These are phyloP conservation scores for Schizonepeta tenuifolia DNA, from an alignment of 257 asterid species.

Conservation along the genomic window DNA sequence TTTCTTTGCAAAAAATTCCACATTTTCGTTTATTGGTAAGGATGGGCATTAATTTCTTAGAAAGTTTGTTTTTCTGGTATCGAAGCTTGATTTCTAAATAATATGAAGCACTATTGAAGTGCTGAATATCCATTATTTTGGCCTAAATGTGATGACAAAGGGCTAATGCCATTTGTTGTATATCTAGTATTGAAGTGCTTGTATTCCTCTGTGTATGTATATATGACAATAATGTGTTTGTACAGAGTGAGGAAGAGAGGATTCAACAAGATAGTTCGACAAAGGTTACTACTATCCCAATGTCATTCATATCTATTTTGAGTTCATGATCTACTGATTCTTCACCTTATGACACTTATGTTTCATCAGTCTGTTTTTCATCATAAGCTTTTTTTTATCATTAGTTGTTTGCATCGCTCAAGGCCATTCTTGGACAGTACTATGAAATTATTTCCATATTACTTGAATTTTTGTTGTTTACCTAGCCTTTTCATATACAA, in stretches of 20 bases:
- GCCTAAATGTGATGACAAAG: constrained; percentile 12
- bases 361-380: constrained; percentile 1
- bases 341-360: not conserved
- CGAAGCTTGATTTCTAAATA: not conserved
- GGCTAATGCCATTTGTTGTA: constrained; percentile 6
- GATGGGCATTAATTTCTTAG: not conserved
- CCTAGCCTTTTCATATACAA: constrained; percentile 10
- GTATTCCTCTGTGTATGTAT: constrained; percentile 18
- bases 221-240: constrained; percentile 31
- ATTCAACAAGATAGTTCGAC: constrained; percentile 59
- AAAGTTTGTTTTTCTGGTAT: not conserved
- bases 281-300: constrained; percentile 49
- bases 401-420: constrained; percentile 2
- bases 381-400: constrained; percentile 2
- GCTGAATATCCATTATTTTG: constrained; percentile 12
- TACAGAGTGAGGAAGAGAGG: constrained; percentile 89
- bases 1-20: not conserved
- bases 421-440: no score
- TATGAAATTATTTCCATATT: constrained; percentile 4
- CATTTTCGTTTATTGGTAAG: not conserved
- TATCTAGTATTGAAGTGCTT: not conserved
- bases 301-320: constrained; percentile 1
- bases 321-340: not conserved
- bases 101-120: not conserved
- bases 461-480: not conserved